Base-by-base conservation (phyloP, 768 basidiomycete genomes). In the Boletus bicolor region DNA sequence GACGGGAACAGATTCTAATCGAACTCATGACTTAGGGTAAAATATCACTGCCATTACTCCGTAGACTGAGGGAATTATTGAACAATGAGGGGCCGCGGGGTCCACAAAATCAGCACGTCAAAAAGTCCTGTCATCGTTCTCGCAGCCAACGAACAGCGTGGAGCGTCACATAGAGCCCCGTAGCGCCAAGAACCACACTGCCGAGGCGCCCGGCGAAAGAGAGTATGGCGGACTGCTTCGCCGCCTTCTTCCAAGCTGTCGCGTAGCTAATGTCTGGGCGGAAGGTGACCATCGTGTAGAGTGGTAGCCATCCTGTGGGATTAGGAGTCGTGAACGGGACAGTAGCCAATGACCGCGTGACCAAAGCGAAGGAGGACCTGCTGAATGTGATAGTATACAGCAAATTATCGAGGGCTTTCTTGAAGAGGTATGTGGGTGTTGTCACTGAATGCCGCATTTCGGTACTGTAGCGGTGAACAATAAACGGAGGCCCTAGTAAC, bases 251-350 rank as follows among this genome's bases (percentile, higher is more conserved):
- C 68, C 82, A 81, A 21, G 87, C 95, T 48, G 84, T 85, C 53
- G 86, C 84, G 68, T 99, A 99, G 69, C 86, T 87, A 64, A 99
- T 84, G 73, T 98, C 96, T 49, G 93, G 92, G 41, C 96, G 83
- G 76, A 99, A 99, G 43, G 96, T 98, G 61, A 97, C 88, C 95
- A 98, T 97, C 35, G 92, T 92, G 73, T 99, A 99, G 48, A 96
- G 79, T 54, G 93, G 90, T 49, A 94, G 80, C 95, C 95, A 98
- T 37, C 91, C 93, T 60, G 70, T 68, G 43, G 86, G 87, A 57
- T 77, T 72, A 56, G 70, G 69, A 56, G 84, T 70, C 36, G 84
- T 81, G 71, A 87, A 91, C 10, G 87, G 78, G 46, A 77, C 68
- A 56, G 70, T 76, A 59, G 81, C 72, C 59, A 85, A 63, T 44